Evolutionary conservation across 1,284 basidiomycete species (phyloP).

Genomic region (Hymenochaete sp.): DNA sequence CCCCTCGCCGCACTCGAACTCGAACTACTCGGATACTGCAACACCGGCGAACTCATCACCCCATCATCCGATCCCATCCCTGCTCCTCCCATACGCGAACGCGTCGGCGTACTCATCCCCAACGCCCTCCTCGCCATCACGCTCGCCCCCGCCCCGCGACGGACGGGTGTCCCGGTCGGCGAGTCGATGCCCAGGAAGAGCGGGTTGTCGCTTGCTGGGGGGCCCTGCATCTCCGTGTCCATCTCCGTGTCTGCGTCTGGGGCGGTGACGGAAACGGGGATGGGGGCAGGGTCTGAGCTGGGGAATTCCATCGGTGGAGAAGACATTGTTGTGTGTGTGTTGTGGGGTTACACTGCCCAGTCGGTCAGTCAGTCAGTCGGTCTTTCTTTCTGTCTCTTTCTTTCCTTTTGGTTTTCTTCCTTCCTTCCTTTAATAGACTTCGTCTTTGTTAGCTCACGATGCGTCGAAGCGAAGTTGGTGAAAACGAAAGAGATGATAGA

Average conservation of each 20-base stretch:
- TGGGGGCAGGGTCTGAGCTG: slow-evolving; percentile 19
- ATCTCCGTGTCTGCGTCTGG: slow-evolving; percentile 20
- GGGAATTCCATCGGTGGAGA: slow-evolving; percentile 22
- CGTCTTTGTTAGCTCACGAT: too few relatives aligned
- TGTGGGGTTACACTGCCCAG: too few relatives aligned
- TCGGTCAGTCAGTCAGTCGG: too few relatives aligned
- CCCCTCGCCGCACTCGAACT: slow-evolving; percentile 46
- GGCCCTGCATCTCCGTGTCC: slow-evolving; percentile 13
- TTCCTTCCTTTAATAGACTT: too few relatives aligned
- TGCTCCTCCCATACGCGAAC: slow-evolving; percentile 44
- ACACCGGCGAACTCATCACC: slow-evolving; percentile 54
- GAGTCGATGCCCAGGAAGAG: slow-evolving; percentile 50
- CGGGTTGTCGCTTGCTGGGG: slow-evolving; percentile 25
- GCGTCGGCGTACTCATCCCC: slow-evolving; percentile 49
- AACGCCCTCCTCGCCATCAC: slow-evolving; percentile 53
- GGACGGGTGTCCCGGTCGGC: slow-evolving; percentile 43
- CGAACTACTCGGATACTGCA: slow-evolving; percentile 69
- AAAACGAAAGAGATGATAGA: too few relatives aligned
- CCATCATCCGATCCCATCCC: too few relatives aligned
- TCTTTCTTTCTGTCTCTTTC: too few relatives aligned
- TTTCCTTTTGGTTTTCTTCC: too few relatives aligned
- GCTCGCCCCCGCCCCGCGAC: too few relatives aligned
- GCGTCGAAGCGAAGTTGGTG: too few relatives aligned
- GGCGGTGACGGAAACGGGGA: too few relatives aligned
- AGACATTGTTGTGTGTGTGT: too few relatives aligned